Evolutionary conservation across 2,329 filamentous ascomycete species (phyloP).

Genomic region (Pseudopithomyces chartarum): DNA sequence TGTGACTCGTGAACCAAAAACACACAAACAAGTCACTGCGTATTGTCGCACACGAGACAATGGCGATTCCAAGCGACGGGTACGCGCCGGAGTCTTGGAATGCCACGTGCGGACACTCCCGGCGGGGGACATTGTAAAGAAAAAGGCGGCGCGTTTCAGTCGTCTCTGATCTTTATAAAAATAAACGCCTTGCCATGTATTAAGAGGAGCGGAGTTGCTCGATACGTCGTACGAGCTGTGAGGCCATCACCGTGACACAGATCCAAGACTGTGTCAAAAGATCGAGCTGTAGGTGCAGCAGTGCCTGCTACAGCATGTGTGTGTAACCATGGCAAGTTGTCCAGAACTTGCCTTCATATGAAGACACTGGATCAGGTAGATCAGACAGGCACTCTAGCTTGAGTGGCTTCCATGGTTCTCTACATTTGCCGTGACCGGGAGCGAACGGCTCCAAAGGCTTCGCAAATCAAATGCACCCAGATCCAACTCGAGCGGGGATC

Average conservation of each 20-base stretch:
- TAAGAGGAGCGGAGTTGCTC: not conserved
- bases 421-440: not conserved
- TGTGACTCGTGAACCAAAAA: too few species aligned
- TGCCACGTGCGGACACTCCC: not conserved
- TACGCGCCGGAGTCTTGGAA: constrained; percentile 1
- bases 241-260: not conserved
- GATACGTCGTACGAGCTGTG: not conserved
- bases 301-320: not conserved
- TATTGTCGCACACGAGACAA: too few species aligned
- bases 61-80: not conserved
- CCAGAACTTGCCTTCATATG: not conserved
- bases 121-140: too few species aligned
- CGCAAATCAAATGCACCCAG: not conserved
- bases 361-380: not conserved
- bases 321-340: not conserved
- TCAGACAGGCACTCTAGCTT: not conserved
- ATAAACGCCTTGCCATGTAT: too few species aligned
- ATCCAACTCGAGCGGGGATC: not conserved
- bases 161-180: not conserved
- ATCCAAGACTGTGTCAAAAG: not conserved
- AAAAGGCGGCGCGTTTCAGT: not conserved
- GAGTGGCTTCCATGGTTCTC: not conserved
- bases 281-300: not conserved
- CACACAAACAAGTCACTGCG: too few species aligned
- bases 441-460: not conserved